Evolutionary conservation across 768 basidiomycete genomes (phyloP).

Genomic region (Tricholoma hemisulphureum): DNA sequence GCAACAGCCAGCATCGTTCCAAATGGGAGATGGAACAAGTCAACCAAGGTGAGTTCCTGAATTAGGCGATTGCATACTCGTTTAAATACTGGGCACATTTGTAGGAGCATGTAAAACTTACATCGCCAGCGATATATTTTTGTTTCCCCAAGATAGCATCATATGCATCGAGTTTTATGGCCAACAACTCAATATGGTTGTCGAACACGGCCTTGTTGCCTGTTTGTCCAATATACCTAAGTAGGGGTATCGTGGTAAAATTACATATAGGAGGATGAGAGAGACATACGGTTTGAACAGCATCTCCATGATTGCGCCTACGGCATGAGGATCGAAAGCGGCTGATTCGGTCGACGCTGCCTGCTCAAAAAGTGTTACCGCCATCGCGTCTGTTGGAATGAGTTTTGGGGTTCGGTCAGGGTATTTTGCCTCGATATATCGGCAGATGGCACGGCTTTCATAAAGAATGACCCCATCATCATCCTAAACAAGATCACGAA

Average conservation of each 20-base stretch:
- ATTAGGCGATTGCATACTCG: background rate
- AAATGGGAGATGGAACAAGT: background rate
- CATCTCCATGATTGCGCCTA: background rate
- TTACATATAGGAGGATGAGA: background rate
- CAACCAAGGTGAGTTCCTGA: background rate
- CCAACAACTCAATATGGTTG: constrained; percentile 27
- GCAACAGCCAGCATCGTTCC: background rate
- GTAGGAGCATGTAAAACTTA: constrained; percentile 15
- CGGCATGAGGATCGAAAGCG: background rate
- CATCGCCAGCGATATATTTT: constrained; percentile 57
- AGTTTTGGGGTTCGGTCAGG: background rate
- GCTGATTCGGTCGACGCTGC: background rate
- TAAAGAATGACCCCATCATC: constrained; percentile 61
- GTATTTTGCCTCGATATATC: constrained; percentile 56
- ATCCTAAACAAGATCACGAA: constrained; percentile 28
- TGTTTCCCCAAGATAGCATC: constrained; percentile 55
- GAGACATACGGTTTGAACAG: background rate
- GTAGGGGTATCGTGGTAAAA: no score
- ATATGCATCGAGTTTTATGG: constrained; percentile 49
- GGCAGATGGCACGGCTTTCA: constrained; percentile 60
- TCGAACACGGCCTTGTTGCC: constrained; percentile 11
- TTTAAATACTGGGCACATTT: background rate
- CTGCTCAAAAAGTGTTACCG: background rate
- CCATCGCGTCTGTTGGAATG: background rate
- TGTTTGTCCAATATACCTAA: background rate